phyloP scores from a whole-genome alignment of 306 rosid genomes.

The Vigna unguiculata region DNA sequence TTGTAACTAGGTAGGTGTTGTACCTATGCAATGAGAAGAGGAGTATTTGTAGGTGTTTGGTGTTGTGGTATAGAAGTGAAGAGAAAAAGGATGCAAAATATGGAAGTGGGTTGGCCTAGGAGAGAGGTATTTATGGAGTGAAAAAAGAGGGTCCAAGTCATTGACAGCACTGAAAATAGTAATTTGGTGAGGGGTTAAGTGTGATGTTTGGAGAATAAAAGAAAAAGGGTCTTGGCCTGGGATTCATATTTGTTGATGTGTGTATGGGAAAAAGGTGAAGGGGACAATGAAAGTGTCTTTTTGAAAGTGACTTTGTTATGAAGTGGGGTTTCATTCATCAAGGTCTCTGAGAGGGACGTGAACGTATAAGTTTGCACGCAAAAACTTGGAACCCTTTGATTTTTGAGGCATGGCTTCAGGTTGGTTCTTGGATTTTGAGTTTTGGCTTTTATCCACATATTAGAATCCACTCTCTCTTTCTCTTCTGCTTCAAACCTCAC shows the following conservation, averaged over 20 bases:
- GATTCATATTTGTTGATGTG: constrained; percentile 42
- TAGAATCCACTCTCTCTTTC: constrained; percentile 29
- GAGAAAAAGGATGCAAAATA: constrained; percentile 46
- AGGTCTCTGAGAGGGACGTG: constrained; percentile 31
- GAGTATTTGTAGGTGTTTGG: constrained; percentile 32
- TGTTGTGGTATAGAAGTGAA: constrained; percentile 6
- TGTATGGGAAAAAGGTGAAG: constrained; percentile 53
- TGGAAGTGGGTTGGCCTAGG: constrained; percentile 49
- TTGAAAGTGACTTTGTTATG: constrained; percentile 48
- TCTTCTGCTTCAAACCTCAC: not conserved
- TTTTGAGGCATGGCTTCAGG: constrained; percentile 9
- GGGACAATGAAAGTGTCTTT: constrained; percentile 45
- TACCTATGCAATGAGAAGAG: constrained; percentile 23
- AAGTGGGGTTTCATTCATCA: constrained; percentile 27
- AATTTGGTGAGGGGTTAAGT: constrained; percentile 7
- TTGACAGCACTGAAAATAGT: not conserved
- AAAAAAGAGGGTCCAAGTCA: constrained; percentile 53
- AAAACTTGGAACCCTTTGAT: not conserved
- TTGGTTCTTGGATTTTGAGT: constrained; percentile 48
- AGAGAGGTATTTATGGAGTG: constrained; percentile 51
- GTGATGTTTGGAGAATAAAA: constrained; percentile 26
- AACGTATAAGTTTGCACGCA: constrained; percentile 38
- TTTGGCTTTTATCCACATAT: constrained; percentile 41
- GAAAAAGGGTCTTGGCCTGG: not conserved
- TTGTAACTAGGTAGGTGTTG: not conserved